Evolutionary conservation across 345 rosid genomes (phyloP).

Genomic region (Gossypium thurberi): DNA sequence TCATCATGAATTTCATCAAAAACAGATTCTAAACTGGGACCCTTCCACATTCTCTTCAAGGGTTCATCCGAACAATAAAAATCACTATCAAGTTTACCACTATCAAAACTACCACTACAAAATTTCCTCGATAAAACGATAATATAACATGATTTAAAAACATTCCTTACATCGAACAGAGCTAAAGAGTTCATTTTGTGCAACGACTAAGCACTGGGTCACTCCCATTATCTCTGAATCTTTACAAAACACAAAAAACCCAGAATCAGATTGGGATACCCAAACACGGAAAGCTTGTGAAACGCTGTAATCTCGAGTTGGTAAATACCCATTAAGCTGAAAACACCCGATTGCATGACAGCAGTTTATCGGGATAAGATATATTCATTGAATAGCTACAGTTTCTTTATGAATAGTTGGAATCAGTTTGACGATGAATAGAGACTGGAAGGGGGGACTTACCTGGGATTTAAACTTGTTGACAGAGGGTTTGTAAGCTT

Average conservation of each 20-base stretch:
- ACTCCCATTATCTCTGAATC: slow-evolving; percentile 40
- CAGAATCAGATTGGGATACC: slow-evolving; percentile 1
- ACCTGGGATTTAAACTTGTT: slow-evolving; percentile 15
- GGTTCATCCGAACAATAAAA: slow-evolving; percentile 52
- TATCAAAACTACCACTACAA: slow-evolving; percentile 29
- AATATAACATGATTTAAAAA: slow-evolving; percentile 30
- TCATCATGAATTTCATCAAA: slow-evolving; percentile 21
- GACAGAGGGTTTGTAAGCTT: neutral
- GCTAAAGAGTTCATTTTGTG: slow-evolving; percentile 43
- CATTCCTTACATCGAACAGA: slow-evolving; percentile 36
- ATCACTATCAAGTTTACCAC: slow-evolving; percentile 30
- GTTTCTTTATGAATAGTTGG: neutral
- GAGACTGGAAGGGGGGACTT: neutral
- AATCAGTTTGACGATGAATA: neutral
- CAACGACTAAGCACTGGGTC: slow-evolving; percentile 8
- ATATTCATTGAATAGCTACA: neutral
- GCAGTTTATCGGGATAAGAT: neutral
- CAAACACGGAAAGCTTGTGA: neutral
- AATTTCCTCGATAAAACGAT: slow-evolving; percentile 34
- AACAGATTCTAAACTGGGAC: slow-evolving; percentile 26
- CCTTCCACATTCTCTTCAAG: slow-evolving; percentile 38
- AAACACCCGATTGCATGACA: slow-evolving; percentile 2
- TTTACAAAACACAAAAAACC: slow-evolving; percentile 8
- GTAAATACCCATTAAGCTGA: slow-evolving; percentile 22
- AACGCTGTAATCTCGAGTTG: slow-evolving; percentile 1